These are phyloP conservation scores for Cardamine chenopodiifolia DNA, from an alignment of 345 rosid genomes.

Conservation along the genomic window DNA sequence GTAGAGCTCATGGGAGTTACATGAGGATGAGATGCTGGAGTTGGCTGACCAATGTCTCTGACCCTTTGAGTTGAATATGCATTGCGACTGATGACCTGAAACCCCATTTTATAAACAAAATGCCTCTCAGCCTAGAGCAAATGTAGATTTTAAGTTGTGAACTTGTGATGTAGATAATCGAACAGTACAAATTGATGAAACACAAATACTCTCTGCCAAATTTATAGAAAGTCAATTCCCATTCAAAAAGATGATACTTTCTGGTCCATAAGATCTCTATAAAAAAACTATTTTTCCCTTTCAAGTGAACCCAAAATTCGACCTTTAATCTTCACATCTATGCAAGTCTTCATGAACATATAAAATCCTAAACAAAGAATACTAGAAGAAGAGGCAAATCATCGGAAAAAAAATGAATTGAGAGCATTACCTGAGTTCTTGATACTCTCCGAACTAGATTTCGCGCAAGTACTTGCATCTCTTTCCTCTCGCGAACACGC, in stretches of 20 bases:
- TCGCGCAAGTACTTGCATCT: constrained; percentile 49
- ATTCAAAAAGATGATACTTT: constrained; percentile 14
- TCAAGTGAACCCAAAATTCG: not conserved
- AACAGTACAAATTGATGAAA: not conserved
- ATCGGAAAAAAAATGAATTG: constrained; percentile 4
- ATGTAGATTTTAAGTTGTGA: not conserved
- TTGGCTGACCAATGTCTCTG: constrained; percentile 83
- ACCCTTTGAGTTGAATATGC: constrained; percentile 59
- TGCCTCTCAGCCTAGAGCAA: constrained; percentile 5
- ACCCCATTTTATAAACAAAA: constrained; percentile 25
- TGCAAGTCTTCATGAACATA: not conserved
- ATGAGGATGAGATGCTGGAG: constrained; percentile 87
- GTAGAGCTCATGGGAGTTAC: constrained; percentile 37
- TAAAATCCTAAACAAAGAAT: not conserved
- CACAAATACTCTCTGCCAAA: not conserved
- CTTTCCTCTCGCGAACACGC: not conserved
- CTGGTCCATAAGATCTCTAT: constrained; percentile 1
- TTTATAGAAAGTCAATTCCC: not conserved
- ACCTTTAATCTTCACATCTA: not conserved
- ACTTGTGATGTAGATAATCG: not conserved
- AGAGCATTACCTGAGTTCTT: constrained; percentile 40
- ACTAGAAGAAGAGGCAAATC: not conserved
- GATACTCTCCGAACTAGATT: constrained; percentile 48
- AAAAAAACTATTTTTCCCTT: not conserved
- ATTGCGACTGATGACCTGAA: constrained; percentile 48